A percentile compares a stretch with the other conserved stretches of the same genome.
Evolutionary conservation across 1,284 basidiomycete species (phyloP).

Genomic region (Irpex sp.): DNA sequence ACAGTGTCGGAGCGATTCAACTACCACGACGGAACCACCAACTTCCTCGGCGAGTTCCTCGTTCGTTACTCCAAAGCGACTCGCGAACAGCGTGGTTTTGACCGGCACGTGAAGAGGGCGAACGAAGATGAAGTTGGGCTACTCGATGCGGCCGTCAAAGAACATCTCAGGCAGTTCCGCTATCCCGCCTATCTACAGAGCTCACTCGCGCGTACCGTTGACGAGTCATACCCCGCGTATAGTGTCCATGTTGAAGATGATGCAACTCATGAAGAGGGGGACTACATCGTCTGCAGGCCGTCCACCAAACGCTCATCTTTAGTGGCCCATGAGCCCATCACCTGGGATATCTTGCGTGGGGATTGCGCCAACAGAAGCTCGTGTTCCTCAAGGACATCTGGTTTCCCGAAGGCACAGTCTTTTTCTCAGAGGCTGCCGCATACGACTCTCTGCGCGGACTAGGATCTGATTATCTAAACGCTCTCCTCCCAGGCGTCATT

Average conservation of each 20-base stretch:
- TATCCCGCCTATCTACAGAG: background rate
- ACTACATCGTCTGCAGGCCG: constrained; percentile 6
- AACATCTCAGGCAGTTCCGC: background rate
- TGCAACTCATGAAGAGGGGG: too few species aligned
- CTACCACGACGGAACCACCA: background rate
- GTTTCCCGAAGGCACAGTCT: background rate
- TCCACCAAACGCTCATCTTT: background rate
- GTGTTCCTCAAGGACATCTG: constrained; percentile 15
- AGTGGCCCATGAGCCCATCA: constrained; percentile 1
- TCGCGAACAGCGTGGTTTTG: background rate
- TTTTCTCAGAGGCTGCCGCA: background rate
- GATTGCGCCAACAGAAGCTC: background rate
- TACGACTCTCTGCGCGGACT: constrained; percentile 4
- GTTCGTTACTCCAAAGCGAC: background rate
- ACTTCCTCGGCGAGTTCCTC: background rate
- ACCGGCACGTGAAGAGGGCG: background rate
- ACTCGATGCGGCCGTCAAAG: background rate
- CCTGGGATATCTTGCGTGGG: constrained; percentile 10
- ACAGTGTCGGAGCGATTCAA: background rate
- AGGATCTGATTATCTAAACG: background rate
- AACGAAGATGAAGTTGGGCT: background rate
- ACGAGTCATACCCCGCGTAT: background rate
- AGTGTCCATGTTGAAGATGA: background rate
- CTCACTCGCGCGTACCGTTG: background rate
- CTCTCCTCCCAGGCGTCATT: constrained; percentile 6